Base-by-base conservation (phyloP, 177 flowering plant genomes). In the Vitis hybrid region DNA sequence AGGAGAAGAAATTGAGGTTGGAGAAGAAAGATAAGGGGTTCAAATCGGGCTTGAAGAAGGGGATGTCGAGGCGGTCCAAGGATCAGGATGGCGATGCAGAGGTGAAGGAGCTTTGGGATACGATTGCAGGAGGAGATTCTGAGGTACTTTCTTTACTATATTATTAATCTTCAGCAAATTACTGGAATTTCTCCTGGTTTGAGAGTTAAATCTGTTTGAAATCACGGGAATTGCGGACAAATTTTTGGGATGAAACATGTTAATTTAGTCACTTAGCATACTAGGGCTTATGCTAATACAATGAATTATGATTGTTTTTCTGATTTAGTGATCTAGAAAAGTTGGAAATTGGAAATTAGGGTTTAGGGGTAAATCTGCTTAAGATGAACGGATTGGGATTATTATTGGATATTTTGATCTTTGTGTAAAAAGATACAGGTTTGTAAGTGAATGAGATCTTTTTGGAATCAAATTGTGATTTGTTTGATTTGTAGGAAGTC, bases 51-150 rank as follows among this genome's bases (percentile, higher is more conserved):
- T 19, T 31, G 39, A 86, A 68, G 74, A 81, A 77, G 60, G 83
- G 78, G 56, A 63, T 66, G 55, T 70, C 68, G 4, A 64, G 73
- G 54, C 62, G 76, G 55, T 64, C 67, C 15, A 79, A 67, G 63
- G 78, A 84, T 76, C 74, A 80, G 10, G 85, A 80, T 22, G 88
- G 81, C n/a, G 96, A 88, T 70, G 77, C 81, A 3, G 90, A 92
- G 78, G 83, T 87, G 73, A 86, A 89, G 72, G 98, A 94, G 84
- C 82, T 94, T 93, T 94, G 98, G 98, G 94, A 90, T 65, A 88
- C 92, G 1, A 73, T 94, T 69, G 97, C 94, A 13, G 93, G 93
- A 10, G 92, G 79, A 8, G 92, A 89, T 83, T 86, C 90, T 49
- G 90, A 88, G 86, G 93, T 86, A 13, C 16, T 58, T 14, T 5